phyloP scores from a whole-genome alignment of 768 basidiomycete genomes.

The Austroboletus eburneus region DNA sequence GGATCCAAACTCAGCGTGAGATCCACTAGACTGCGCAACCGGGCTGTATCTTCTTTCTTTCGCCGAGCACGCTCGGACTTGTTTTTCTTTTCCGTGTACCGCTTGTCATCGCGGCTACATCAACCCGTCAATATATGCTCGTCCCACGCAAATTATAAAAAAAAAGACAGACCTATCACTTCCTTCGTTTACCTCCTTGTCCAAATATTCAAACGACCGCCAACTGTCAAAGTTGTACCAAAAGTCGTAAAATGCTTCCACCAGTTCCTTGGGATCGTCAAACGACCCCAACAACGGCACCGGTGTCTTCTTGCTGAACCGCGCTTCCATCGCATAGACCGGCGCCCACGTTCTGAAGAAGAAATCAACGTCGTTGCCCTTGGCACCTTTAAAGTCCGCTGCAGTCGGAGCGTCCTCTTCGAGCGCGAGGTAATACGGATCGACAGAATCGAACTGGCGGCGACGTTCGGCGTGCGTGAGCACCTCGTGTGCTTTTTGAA shows the following conservation, averaged over 20 bases:
- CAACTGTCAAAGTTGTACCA: conserved; percentile 99
- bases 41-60: conserved; percentile 96
- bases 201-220: conserved; percentile 95
- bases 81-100: conserved; percentile 99
- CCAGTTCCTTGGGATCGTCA: conserved; percentile 72
- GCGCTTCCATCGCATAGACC: conserved; percentile 88
- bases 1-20: conserved; percentile 80
- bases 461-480: conserved; percentile 83
- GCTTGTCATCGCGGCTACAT: conserved; percentile 91
- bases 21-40: conserved; percentile 84
- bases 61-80: conserved; percentile 91
- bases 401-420: conserved; percentile 76
- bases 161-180: conserved; percentile 71
- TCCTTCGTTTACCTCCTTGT: conserved; percentile 98
- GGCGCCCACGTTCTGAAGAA: conserved; percentile 76
- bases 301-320: conserved; percentile 84
- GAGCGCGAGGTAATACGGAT: conserved; percentile 67
- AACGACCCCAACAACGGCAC: conserved; percentile 75
- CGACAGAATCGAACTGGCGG: conserved; percentile 95
- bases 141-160: not conserved
- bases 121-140: conserved; percentile 9
- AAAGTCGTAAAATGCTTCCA: conserved; percentile 95
- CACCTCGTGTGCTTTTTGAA: conserved; percentile 96
- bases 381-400: conserved; percentile 47
- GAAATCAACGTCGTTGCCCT: conserved; percentile 44